Percentiles rank a stretch among this genome's conserved stretches.
Conservation (phyloP, 2,329 filamentous ascomycete species). For the Sclerotinia minor region DNA sequence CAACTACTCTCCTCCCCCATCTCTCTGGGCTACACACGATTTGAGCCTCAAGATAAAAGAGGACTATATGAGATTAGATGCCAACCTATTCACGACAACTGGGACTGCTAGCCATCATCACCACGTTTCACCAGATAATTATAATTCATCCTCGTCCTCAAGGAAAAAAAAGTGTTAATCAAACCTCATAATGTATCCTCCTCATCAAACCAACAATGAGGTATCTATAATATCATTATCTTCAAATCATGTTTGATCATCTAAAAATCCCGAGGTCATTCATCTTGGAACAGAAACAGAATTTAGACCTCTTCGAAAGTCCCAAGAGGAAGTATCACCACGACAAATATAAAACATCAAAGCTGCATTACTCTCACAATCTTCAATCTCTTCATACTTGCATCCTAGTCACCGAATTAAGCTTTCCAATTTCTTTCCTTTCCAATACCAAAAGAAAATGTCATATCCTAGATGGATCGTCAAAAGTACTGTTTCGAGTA, state of each 20-base stretch:
- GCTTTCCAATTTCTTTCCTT: neutral
- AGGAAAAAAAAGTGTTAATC: neutral
- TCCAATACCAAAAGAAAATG: neutral
- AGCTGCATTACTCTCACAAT: neutral
- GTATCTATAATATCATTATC: neutral
- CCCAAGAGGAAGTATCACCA: constrained; percentile 6
- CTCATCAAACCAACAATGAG: too few species aligned
- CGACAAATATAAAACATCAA: constrained; percentile 18
- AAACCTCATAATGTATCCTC: neutral
- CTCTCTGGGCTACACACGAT: neutral
- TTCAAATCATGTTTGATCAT: neutral
- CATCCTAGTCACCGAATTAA: neutral
- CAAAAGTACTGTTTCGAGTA: constrained; percentile 6
- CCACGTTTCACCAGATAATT: neutral
- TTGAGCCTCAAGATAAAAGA: too few species aligned
- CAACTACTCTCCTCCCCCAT: neutral
- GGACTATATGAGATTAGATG: neutral
- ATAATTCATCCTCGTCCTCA: neutral
- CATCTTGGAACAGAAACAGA: neutral
- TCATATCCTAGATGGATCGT: neutral
- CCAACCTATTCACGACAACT: neutral
- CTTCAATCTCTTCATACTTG: neutral
- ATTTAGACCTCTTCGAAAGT: neutral
- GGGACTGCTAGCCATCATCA: neutral
- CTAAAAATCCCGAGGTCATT: neutral